Evolutionary conservation across 2,329 filamentous ascomycete genomes (phyloP).

Genomic region (Xylariaceae sp.): DNA sequence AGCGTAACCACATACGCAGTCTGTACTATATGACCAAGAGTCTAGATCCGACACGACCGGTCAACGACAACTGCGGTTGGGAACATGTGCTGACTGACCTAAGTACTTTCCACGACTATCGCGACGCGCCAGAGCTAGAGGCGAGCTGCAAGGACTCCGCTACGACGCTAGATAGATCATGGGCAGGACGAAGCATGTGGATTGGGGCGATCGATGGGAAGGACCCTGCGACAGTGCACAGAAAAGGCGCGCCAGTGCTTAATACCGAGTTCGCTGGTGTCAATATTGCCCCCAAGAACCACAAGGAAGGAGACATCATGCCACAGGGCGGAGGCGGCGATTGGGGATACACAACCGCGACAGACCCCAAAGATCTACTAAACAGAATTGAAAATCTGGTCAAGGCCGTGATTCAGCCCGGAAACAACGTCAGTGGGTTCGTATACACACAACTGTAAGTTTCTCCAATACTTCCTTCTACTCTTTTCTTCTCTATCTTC

Average conservation of each 20-base stretch:
- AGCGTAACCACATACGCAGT: constrained; percentile 60
- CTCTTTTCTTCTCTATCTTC: not conserved
- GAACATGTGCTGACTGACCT: constrained; percentile 62
- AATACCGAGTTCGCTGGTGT: constrained; percentile 67
- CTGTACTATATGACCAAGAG: constrained; percentile 58
- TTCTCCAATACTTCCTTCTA: too few relatives aligned
- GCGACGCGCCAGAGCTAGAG: constrained; percentile 51
- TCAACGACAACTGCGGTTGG: constrained; percentile 72
- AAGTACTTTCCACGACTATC: constrained; percentile 66
- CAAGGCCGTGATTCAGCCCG: constrained; percentile 51
- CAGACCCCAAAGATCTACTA: constrained; percentile 55
- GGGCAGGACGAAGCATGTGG: constrained; percentile 50
- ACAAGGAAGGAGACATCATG: constrained; percentile 15
- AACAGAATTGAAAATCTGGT: constrained; percentile 54
- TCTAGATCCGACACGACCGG: constrained; percentile 57
- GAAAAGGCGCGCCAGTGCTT: constrained; percentile 53
- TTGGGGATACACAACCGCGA: constrained; percentile 67
- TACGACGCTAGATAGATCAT: constrained; percentile 49
- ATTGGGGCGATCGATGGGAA: constrained; percentile 36
- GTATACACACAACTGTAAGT: constrained; percentile 63
- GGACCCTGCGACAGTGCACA: constrained; percentile 50
- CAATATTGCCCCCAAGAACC: constrained; percentile 53
- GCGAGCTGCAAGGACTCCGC: constrained; percentile 50
- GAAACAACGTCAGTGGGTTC: constrained; percentile 52
- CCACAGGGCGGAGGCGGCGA: constrained; percentile 40